Percentiles rank a stretch among this genome's conserved stretches.
These are phyloP conservation scores for Candida ortonii DNA, from an alignment of 805 yeast genomes.

Conservation along the genomic window DNA sequence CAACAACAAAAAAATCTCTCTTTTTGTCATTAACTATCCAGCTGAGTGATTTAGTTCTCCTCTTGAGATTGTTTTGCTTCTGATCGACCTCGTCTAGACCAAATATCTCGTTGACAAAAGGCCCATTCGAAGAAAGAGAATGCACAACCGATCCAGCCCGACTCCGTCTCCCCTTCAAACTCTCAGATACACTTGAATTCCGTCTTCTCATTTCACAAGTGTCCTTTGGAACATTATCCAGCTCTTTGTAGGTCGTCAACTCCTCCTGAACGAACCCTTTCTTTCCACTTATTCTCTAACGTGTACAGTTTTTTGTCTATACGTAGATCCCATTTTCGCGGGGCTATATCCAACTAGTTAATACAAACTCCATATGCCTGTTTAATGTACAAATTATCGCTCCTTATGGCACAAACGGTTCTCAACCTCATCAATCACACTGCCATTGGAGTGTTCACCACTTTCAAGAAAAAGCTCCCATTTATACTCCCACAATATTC, in stretches of 20 bases:
- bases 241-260: neutral
- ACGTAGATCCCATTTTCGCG: too few relatives aligned
- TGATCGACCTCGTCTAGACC: slow-evolving; percentile 4
- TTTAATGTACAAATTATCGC: too few relatives aligned
- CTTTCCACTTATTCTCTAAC: slow-evolving; percentile 1
- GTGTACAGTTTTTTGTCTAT: too few relatives aligned
- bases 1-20: neutral
- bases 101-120: slow-evolving; percentile 33
- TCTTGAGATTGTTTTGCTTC: neutral
- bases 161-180: slow-evolving; percentile 29
- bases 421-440: too few relatives aligned
- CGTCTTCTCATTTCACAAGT: slow-evolving; percentile 18
- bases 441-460: too few relatives aligned
- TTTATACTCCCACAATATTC: too few relatives aligned
- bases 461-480: too few relatives aligned
- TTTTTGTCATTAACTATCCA: neutral
- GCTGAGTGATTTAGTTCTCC: slow-evolving; percentile 16
- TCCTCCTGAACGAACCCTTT: neutral
- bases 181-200: slow-evolving; percentile 23
- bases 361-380: too few relatives aligned
- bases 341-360: too few relatives aligned
- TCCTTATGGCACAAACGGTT: too few relatives aligned
- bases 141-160: slow-evolving; percentile 65
- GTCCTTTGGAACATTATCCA: neutral
- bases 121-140: slow-evolving; percentile 53